phyloP scores from a whole-genome alignment of 2,329 filamentous ascomycete species.

The Celoporthe dispersa region DNA sequence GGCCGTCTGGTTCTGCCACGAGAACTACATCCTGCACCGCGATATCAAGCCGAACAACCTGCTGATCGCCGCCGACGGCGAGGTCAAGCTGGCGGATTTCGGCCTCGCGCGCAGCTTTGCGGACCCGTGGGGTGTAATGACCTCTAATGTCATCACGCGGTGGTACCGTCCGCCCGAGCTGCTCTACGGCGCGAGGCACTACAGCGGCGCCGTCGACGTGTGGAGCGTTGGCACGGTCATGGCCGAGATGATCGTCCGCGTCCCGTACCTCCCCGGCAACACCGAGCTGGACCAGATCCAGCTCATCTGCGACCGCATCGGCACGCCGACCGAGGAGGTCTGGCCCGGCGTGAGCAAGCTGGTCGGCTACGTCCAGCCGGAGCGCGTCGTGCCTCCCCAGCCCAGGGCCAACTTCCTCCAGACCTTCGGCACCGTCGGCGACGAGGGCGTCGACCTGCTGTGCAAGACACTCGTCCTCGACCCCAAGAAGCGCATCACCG shows the following conservation, averaged over 20 bases:
- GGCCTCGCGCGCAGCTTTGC: constrained; percentile 89
- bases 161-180: constrained; percentile 97
- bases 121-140: constrained; percentile 89
- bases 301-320: constrained; percentile 82
- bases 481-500: constrained; percentile 81
- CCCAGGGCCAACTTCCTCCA: constrained; percentile 73
- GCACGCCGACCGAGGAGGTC: constrained; percentile 89
- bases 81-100: constrained; percentile 96
- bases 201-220: constrained; percentile 87
- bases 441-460: constrained; percentile 83
- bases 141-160: constrained; percentile 89
- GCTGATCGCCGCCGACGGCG: constrained; percentile 88
- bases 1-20: constrained; percentile 95
- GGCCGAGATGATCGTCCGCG: constrained; percentile 83
- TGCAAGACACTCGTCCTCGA: constrained; percentile 85
- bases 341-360: constrained; percentile 91
- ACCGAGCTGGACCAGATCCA: constrained; percentile 86
- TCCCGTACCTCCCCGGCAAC: constrained; percentile 81
- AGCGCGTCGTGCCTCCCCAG: constrained; percentile 60
- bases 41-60: constrained; percentile 99
- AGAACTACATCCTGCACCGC: constrained; percentile 89
- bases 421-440: constrained; percentile 79
- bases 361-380: constrained; percentile 75
- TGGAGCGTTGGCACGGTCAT: constrained; percentile 95
- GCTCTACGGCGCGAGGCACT: constrained; percentile 86